Evolutionary conservation across 306 rosid genomes (phyloP), one percentile per base, ranked within the genome.

Genomic region (Citrullus mucosospermus): DNA sequence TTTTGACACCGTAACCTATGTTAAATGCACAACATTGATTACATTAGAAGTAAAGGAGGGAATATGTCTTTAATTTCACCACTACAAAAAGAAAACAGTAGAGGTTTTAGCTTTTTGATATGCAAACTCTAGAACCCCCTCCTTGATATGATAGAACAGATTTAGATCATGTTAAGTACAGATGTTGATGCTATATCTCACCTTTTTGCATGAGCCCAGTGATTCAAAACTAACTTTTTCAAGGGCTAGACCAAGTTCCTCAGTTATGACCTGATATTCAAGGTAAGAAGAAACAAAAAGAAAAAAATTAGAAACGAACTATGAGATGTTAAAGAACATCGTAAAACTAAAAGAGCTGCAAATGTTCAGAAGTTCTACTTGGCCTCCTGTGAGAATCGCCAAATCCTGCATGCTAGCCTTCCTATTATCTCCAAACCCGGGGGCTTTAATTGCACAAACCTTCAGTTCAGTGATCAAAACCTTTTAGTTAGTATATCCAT

Each of bases 371-470:
- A 79, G 17, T n/a, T 88, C 80, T 83, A 94, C 98, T 43, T 84
- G 81, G 53, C 92, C 97, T 78, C 98, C 98, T 3, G 98, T 91
- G 34, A 94, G 97, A 83, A 87, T 84, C 22, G 95, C 94, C 79
- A 94, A 93, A 88, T 94, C 98, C 82, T 86, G 96, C 80, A 94
- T 81, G 79, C 57, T 76, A 25, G 96, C 56, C 82, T 94, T 94
- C 85, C 98, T 86, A 78, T 85, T 94, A 77, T 94, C 98, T 79
- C 97, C 97, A 82, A 94, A 94, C 77, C 93, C 96, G 28, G 98
- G 98, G 72, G 98, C 97, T 82, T 94, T 94, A 61, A 94, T 89
- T 56, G 97, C 96, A 56, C 98, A 94, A 62, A 94, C 93, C 98
- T 94, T 36, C 79, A 44, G 18, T 36, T 46, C 4, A 48, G 20